Evolutionary conservation across 352 stramenopile genomes (phyloP).

Genomic region (Plasmopara viticola): DNA sequence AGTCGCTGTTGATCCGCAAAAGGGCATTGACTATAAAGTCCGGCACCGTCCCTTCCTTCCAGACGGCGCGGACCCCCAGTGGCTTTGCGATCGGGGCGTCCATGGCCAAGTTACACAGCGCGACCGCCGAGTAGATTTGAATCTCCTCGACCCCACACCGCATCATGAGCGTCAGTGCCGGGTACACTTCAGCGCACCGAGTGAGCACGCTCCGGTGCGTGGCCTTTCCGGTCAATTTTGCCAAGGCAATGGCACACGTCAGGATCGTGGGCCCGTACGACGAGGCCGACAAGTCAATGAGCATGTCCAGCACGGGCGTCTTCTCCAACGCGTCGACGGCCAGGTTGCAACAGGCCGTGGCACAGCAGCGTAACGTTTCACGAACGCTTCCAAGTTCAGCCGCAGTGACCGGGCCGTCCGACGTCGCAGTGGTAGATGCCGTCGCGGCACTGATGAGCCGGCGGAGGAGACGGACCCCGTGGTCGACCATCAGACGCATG

Average conservation of each 20-base stretch:
- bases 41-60: conserved; percentile 79
- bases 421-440: conserved; percentile 15
- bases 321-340: conserved; percentile 62
- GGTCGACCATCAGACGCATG: conserved; percentile 53
- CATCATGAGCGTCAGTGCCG: conserved; percentile 83
- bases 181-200: conserved; percentile 66
- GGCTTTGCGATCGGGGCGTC: conserved; percentile 37
- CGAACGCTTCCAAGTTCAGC: conserved; percentile 30
- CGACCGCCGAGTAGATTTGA: conserved; percentile 85
- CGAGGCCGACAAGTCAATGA: conserved; percentile 64
- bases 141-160: conserved; percentile 82
- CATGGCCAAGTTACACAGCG: conserved; percentile 79
- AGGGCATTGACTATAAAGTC: conserved; percentile 89
- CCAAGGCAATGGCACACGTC: conserved; percentile 73
- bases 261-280: conserved; percentile 60
- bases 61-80: conserved; percentile 60
- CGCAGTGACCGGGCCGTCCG: conserved; percentile 16
- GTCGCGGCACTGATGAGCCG: conserved; percentile 52
- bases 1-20: conserved; percentile 84
- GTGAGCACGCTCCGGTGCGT: conserved; percentile 48
- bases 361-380: conserved; percentile 63
- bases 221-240: conserved; percentile 61
- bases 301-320: conserved; percentile 62
- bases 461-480: conserved; percentile 53
- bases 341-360: conserved; percentile 72